Evolutionary conservation across 2,329 filamentous ascomycete genomes (phyloP), one percentile per base, ranked within the genome.

Genomic region (Lasiodiplodia citricola): DNA sequence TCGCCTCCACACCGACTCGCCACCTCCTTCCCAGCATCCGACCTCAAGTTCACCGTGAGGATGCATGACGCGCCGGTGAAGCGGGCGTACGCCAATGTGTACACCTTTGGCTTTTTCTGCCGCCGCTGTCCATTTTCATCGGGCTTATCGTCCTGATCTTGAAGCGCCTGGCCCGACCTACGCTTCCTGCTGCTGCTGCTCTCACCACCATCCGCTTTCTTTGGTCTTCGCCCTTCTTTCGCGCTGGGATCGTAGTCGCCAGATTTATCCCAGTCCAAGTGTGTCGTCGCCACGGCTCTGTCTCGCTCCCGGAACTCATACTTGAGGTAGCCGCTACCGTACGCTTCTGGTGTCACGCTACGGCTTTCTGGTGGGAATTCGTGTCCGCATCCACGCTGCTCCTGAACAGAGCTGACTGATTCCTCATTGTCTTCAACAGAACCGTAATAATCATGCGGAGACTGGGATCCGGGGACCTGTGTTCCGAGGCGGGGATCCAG

Each of bases 211-310:
- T 67, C 55, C 8, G 8, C 2, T 14, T 54, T 67, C 44, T 44
- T 67, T 10, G 18, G 11, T 5, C 35, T 37, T 13, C 11, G 37
- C n/a, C 44, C 7, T 23, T 69, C 55, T 5, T 28, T 47, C 4
- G 18, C 50, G 31, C 31, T 35, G 0, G 74, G 80, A 60, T 77
- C 74, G 54, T 81, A 83, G 54, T 80, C 75, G 1, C 78, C 79
- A 5, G 77, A 79, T 11, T 75, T 66, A 37, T 83, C 80, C 0
- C 73, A 72, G 50, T 83, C 81, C 13, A 80, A 54, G 70, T 78
- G 79, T 1, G 76, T 76, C 2, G 57, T 62, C 10, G 35, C 38
- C 13, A 60, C 41, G 4, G 18, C 25, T 23, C 47, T 54, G 10
- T 55, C 55, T 10, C 38, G 28, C 11, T 31, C 25, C 31, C 56